These are phyloP conservation scores for Conringia planisiliqua DNA, from an alignment of 345 rosid genomes.

Conservation along the genomic window DNA sequence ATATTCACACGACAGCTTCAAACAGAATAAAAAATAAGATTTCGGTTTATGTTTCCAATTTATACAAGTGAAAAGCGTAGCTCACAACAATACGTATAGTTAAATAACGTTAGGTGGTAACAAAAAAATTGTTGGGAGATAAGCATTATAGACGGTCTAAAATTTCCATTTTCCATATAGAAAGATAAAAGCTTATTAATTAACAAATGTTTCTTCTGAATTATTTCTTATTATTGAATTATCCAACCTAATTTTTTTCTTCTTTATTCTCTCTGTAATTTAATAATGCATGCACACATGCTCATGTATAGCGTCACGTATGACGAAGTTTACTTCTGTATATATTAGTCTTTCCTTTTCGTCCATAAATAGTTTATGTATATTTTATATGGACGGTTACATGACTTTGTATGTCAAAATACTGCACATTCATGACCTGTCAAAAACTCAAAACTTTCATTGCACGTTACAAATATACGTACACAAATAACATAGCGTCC, in stretches of 20 bases:
- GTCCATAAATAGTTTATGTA: neutral
- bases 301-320: constrained; percentile 2
- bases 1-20: neutral
- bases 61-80: neutral
- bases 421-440: constrained; percentile 9
- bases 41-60: neutral
- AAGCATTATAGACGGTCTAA: neutral
- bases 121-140: too few species aligned
- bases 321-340: constrained; percentile 19
- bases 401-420: neutral
- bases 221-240: neutral
- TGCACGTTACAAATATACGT: neutral
- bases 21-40: neutral
- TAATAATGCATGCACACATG: constrained; percentile 10
- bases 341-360: neutral
- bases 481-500: neutral
- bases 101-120: neutral
- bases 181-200: neutral
- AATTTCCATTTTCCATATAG: neutral
- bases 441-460: neutral
- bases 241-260: neutral
- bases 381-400: constrained; percentile 1
- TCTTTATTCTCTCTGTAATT: neutral
- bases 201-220: neutral
- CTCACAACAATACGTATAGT: neutral